phyloP scores from a whole-genome alignment of 140 eudicot species.

The Stevia rebaudiana region DNA sequence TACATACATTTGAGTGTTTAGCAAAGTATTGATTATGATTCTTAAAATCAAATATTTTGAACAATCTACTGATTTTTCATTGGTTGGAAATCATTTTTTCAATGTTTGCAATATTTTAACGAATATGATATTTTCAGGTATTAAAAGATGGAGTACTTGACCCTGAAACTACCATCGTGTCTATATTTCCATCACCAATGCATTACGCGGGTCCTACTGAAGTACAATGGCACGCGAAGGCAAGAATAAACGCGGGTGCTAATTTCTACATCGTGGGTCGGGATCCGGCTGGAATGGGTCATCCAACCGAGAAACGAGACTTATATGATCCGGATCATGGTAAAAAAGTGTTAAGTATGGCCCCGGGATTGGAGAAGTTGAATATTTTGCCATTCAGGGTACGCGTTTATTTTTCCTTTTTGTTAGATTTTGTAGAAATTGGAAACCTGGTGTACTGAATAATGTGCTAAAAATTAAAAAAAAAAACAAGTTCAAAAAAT shows the following conservation, averaged over 20 bases:
- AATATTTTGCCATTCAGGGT: slow-evolving; percentile 92
- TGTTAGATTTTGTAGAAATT: background rate
- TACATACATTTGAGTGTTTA: too few relatives aligned
- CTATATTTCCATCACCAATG: slow-evolving; percentile 98
- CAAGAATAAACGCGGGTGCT: slow-evolving; percentile 93
- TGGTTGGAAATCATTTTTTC: background rate
- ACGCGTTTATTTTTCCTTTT: slow-evolving; percentile 1
- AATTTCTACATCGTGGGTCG: slow-evolving; percentile 94
- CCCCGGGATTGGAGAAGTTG: slow-evolving; percentile 85
- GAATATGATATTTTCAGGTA: slow-evolving; percentile 39
- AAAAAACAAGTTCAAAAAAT: too few relatives aligned
- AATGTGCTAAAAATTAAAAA: background rate
- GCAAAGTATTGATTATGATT: too few relatives aligned
- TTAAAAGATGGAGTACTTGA: slow-evolving; percentile 93
- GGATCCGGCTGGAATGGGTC: slow-evolving; percentile 98
- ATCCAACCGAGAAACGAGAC: slow-evolving; percentile 87
- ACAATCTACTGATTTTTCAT: background rate
- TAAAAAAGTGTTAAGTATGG: slow-evolving; percentile 92
- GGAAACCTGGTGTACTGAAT: background rate
- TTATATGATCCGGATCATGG: slow-evolving; percentile 96
- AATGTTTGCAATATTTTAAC: background rate
- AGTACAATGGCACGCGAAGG: slow-evolving; percentile 99
- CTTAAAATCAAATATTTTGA: background rate
- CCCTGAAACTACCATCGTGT: slow-evolving; percentile 83
- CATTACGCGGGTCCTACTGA: slow-evolving; percentile 98